Conservation (phyloP, 225 moss, liverwort and hornwort species). For the Marchantia polymorpha region DNA sequence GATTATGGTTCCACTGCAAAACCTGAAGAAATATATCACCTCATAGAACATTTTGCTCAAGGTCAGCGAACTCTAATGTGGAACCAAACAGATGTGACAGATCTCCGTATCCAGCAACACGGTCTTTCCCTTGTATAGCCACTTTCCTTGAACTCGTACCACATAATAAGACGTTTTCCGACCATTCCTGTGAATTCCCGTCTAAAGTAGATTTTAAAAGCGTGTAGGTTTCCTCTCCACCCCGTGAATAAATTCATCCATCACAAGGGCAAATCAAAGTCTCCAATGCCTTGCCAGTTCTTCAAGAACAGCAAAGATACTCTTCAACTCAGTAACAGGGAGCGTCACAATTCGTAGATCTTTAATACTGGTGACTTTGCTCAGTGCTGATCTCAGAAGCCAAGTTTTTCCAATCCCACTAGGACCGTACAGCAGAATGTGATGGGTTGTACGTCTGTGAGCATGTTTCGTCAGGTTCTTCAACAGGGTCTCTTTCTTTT, state of each 20-base stretch:
- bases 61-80: constrained; percentile 57
- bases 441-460: constrained; percentile 38
- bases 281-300: constrained; percentile 53
- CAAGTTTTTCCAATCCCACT: constrained; percentile 43
- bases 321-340: constrained; percentile 40
- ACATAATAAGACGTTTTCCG: constrained; percentile 48
- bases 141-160: constrained; percentile 36
- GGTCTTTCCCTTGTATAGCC: constrained; percentile 18
- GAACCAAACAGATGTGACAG: constrained; percentile 39
- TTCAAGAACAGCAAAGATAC: constrained; percentile 36
- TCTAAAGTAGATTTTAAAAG: constrained; percentile 43
- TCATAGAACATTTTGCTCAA: constrained; percentile 99
- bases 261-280: constrained; percentile 42
- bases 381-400: constrained; percentile 40
- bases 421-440: constrained; percentile 25
- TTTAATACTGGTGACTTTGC: constrained; percentile 30
- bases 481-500: constrained; percentile 32
- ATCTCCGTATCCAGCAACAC: constrained; percentile 27
- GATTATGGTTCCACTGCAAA: constrained; percentile 96
- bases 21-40: constrained; percentile 99
- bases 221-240: constrained; percentile 38
- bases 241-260: constrained; percentile 46
- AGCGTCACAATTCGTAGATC: constrained; percentile 39
- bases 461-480: constrained; percentile 42
- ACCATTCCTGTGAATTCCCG: constrained; percentile 50